Evolutionary conservation across 345 rosid genomes (phyloP), one percentile per base, ranked within the genome.

Genomic region (Euclidium syriacum): DNA sequence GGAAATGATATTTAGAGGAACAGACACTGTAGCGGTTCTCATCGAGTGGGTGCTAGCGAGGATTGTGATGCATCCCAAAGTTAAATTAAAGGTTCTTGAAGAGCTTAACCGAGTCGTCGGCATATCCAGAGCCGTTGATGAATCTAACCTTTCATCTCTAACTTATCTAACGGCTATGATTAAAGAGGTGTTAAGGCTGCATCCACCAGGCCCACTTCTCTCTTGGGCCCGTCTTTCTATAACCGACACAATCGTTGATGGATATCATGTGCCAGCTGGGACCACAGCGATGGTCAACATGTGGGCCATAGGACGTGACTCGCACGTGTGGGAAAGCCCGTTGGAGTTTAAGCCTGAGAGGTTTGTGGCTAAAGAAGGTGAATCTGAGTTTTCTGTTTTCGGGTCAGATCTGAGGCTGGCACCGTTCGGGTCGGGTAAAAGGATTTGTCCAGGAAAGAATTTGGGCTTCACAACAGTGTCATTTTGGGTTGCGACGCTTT

Each of bases 1-100:
- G 94, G 94, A 86, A 68, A 86, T 83, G 94, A 73, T 86, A 50
- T 86, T 86, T 47, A 68, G n/a, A n/a, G n/a, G n/a, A n/a, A n/a
- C n/a, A n/a, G n/a, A n/a, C n/a, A n/a, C n/a, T n/a, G n/a, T n/a
- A 50, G 94, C 89, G 38, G 85, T 86, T 25, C 32, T 86, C 64
- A 79, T 86, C 56, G 94, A 86, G 81, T 86, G 89, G 94, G 75
- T 77, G 46, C 78, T 83, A 8, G 94, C 94, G 6, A 78, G 89
- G 64, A 73, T 86, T 73, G 85, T 74, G 39, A 73, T 71, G 7
- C 88, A 83, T 54, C 71, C 59, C 10, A 82, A 80, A 26, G 76
- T 81, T 14, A 87, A 77, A 1, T 75, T 75, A 5, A 84, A 25
- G 81, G 86, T 82, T 41, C 86, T 77, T 14, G 81, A 73, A 52